Evolutionary conservation across 441 rosid species (phyloP), one percentile per base, ranked within the genome.

Genomic region (Aleurites moluccanus): DNA sequence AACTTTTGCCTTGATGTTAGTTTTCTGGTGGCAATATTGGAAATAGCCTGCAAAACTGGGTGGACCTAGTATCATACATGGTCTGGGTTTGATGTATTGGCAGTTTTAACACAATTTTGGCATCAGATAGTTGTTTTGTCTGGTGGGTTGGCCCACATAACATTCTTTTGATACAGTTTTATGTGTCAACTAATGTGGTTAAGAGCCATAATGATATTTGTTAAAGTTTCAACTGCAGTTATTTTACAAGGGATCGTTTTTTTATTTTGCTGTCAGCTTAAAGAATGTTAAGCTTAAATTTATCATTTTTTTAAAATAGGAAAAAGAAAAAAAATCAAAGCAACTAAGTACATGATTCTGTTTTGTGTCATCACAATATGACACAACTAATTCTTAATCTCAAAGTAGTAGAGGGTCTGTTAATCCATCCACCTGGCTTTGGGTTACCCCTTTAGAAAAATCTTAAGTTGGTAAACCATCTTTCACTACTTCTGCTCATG

Each of bases 11-110:
- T 8, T 16, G 55, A 59, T 18, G 18, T 42, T 49, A 1, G 14
- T 42, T 59, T 28, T 11, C 33, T 59, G 59, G 30, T 72, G 75
- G 35, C 38, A 60, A 27, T 72, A 45, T 50, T 28, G 21, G 27
- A 60, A 57, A 60, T 72, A 44, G 2, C 28, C 25, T 59, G 40
- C 40, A 42, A 40, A 55, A 15, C 35, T 38, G 67, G n/a, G 13
- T 28, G 6, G 33, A 25, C 25, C 35, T 16, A 6, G 15, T 40
- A 6, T 23, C 4, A 38, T 15, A 4, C 18, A 40, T 2, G 44
- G 11, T 65, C n/a, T 55, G 5, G 2, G n/a, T 21, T n/a, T n/a
- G 44, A 18, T 64, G 38, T 21, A 20, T 33, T 70, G 47, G 53
- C 52, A 33, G 30, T n/a, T 70, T 35, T 70, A 18, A 2, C 50